A percentile compares a stretch with the other conserved stretches of the same genome.
These are phyloP conservation scores for Rosa hybrid DNA, from an alignment of 331 rosid species.

Conservation along the genomic window DNA sequence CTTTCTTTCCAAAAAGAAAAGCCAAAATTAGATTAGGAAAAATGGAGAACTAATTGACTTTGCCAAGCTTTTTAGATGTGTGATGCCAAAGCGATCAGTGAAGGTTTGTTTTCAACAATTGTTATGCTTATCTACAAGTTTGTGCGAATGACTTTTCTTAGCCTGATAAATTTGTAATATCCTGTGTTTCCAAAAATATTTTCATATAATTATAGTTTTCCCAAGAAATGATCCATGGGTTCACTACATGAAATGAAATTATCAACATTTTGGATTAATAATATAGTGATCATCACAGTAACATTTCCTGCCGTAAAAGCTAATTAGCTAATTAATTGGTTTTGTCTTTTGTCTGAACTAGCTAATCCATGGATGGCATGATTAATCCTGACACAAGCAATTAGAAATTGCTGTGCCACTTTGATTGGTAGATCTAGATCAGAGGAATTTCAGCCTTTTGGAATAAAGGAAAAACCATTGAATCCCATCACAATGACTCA, in stretches of 20 bases:
- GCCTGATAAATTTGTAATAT: too few relatives aligned
- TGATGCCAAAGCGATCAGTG: background rate
- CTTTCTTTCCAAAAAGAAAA: background rate
- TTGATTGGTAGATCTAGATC: constrained; percentile 73
- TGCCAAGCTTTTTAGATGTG: background rate
- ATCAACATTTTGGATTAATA: background rate
- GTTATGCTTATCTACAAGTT: background rate
- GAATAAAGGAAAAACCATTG: constrained; percentile 25
- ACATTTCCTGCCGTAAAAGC: background rate
- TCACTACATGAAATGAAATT: background rate
- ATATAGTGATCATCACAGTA: background rate
- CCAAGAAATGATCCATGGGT: background rate
- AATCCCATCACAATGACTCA: background rate
- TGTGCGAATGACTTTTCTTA: background rate
- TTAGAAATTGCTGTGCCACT: constrained; percentile 19
- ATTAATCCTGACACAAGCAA: constrained; percentile 18
- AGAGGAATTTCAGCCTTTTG: constrained; percentile 32
- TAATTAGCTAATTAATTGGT: background rate
- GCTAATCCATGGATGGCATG: constrained; percentile 20
- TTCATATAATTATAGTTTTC: background rate
- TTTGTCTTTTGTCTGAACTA: constrained; percentile 1
- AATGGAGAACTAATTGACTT: background rate
- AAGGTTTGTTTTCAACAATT: background rate
- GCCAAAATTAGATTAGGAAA: background rate
- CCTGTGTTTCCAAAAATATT: background rate